Evolutionary conservation across 306 rosid genomes (phyloP), one percentile per base, ranked within the genome.

Genomic region (Dalbergia cultrata): DNA sequence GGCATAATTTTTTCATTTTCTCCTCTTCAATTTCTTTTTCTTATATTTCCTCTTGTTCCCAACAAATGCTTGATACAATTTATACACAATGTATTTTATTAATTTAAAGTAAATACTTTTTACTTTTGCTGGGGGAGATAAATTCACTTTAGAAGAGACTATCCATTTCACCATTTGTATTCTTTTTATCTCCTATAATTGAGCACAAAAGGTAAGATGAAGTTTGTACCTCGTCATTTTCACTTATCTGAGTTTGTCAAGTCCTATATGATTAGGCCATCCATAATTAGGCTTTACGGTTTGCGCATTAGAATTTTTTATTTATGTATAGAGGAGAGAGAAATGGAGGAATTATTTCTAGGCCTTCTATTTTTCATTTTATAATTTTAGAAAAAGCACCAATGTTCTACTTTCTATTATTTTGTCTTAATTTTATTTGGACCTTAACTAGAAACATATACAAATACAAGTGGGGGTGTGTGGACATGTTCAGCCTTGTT

Each of bases 241-340:
- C 43, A 43, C 35, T 75, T 33, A 8, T 74, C 4, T 22, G 9
- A 59, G 43, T 4, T 60, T 75, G 49, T n/a, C 34, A 31, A 6
- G 62, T 18, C 5, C 39, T 43, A 19, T 75, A 11, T 62, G 8
- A 37, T 63, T 62, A 47, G 62, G 44, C 14, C 50, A 35, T 35
- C 73, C 81, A 77, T 52, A 50, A 50, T 34, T 68, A 37, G 19
- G 66, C 52, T 77, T 37, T 39, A 21, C 52, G 64, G 65, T 39
- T 65, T 52, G 22, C 44, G 19, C 74, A 37, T 33, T 41, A 64
- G 62, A 35, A 7, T 16, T 52, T 64, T 65, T 37, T 0, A 52
- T 64, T 65, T 64, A 31, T 8, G 62, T 19, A 50, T 43, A 13
- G 39, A 35, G n/a, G 65, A 76, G 22, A 76, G 22, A 11, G 31